Conservation (phyloP, 1,284 basidiomycete genomes). For the Pseudomicrostroma phylloplanum region DNA sequence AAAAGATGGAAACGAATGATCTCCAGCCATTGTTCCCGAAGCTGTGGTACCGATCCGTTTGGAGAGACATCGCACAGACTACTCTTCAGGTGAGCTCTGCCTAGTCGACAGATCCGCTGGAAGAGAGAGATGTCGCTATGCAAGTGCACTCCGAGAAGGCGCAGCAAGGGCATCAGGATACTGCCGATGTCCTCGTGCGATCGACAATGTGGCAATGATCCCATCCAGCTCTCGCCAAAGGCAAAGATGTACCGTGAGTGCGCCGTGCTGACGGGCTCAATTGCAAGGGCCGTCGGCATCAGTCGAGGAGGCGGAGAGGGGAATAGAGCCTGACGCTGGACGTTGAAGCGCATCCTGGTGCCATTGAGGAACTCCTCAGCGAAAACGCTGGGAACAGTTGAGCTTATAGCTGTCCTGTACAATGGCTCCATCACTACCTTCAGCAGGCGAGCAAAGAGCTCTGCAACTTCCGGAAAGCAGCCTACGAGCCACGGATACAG, state of each 20-base stretch:
- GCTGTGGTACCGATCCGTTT: slow-evolving; percentile 8
- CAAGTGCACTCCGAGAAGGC: slow-evolving; percentile 37
- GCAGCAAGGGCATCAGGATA: slow-evolving; percentile 38
- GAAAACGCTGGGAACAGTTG: slow-evolving; percentile 56
- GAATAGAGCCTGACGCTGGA: slow-evolving; percentile 18
- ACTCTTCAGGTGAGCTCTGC: slow-evolving; percentile 24
- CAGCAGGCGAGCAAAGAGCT: slow-evolving; percentile 56
- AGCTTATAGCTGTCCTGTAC: slow-evolving; percentile 28
- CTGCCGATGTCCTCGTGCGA: slow-evolving; percentile 24
- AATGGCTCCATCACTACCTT: slow-evolving; percentile 39
- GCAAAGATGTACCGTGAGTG: slow-evolving; percentile 35
- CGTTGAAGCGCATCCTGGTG: slow-evolving; percentile 37
- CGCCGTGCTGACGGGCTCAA: slow-evolving; percentile 32
- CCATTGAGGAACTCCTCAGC: slow-evolving; percentile 43
- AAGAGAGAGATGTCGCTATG: slow-evolving; percentile 26
- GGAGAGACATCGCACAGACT: slow-evolving; percentile 12
- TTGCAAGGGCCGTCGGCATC: slow-evolving; percentile 29
- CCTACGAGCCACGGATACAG: slow-evolving; percentile 81
- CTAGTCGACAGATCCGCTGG: slow-evolving; percentile 40
- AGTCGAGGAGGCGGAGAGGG: slow-evolving; percentile 17
- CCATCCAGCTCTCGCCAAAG: slow-evolving; percentile 32
- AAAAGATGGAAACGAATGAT: slow-evolving; percentile 74
- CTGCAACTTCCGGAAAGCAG: slow-evolving; percentile 70
- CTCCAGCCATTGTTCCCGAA: slow-evolving; percentile 63
- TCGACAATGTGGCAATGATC: slow-evolving; percentile 23